These are phyloP conservation scores for Silene uniflora DNA, from an alignment of 148 eudicot species.

Conservation along the genomic window DNA sequence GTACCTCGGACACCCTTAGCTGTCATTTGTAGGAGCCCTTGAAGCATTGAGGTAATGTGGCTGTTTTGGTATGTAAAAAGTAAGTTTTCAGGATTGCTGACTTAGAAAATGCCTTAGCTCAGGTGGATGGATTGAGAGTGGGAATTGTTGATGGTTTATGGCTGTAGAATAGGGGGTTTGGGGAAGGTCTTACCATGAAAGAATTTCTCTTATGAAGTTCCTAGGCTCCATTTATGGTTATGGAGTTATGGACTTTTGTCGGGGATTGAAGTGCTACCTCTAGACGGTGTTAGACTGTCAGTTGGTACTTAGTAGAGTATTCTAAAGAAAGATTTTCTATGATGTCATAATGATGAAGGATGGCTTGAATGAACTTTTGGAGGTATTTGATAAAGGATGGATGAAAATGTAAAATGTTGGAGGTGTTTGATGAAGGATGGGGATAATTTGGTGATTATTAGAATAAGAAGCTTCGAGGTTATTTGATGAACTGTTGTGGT, in stretches of 20 bases:
- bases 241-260: too few species aligned
- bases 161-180: too few species aligned
- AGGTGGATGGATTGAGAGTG: background rate
- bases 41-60: background rate
- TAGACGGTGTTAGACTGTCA: background rate
- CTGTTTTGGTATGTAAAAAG: background rate
- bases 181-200: background rate
- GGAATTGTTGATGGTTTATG: background rate
- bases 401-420: too few species aligned
- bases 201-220: background rate
- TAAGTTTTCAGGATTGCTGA: background rate
- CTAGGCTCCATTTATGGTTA: background rate
- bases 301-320: background rate
- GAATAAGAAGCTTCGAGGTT: too few species aligned
- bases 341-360: background rate
- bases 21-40: background rate
- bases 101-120: background rate
- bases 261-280: background rate
- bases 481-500: too few species aligned
- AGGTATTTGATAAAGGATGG: background rate
- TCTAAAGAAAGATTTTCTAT: background rate
- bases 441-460: too few species aligned
- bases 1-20: background rate
- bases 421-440: too few species aligned
- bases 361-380: background rate